Evolutionary conservation across 164 flowering plant genomes (phyloP), one percentile per base, ranked within the genome.

Genomic region (Dillenia turbinata): DNA sequence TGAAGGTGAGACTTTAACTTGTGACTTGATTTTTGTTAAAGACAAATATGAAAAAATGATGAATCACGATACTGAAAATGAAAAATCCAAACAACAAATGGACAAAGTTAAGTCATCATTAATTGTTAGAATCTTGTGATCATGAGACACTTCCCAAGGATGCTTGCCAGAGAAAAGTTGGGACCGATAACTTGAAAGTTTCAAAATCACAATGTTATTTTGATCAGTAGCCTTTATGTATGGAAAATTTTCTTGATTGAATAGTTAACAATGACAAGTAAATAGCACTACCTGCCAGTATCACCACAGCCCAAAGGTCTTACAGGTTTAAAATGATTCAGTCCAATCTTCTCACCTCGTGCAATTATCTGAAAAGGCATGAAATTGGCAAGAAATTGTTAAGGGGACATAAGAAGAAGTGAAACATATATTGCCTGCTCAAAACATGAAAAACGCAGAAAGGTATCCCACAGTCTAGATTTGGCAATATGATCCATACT

Each of bases 281-380:
- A 66, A 15, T 58, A 33, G 47, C 46, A 47, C 9, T 79, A 89
- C 98, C 98, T 90, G 70, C 98, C 98, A 71, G 98, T 93, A 71
- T 93, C 98, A 73, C 98, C 98, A 78, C 87, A 83, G 50, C 98
- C 98, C 80, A 93, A 78, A n/a, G 98, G 96, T 66, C 73, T 86
- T 65, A 93, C 71, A 47, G 98, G 98, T 79, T 85, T 88, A 73
- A 93, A 88, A 81, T 93, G 96, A 72, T 84, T 77, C 52, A 93
- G 67, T 17, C 91, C 85, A 66, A 93, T 79, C 62, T 64, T 73
- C 60, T 84, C 89, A 68, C 90, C 96, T 52, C 66, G 62, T 52
- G 77, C 81, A 61, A 77, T 83, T 52, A 93, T 79, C 98, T 93
- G 54, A 9, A 52, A 66, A 59, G 14, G 15, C 61, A 45, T 62